A percentile compares a stretch with the other conserved stretches of the same genome.
These are phyloP conservation scores for Tricholoma sp. DNA, from an alignment of 768 basidiomycete genomes.

Conservation along the genomic window DNA sequence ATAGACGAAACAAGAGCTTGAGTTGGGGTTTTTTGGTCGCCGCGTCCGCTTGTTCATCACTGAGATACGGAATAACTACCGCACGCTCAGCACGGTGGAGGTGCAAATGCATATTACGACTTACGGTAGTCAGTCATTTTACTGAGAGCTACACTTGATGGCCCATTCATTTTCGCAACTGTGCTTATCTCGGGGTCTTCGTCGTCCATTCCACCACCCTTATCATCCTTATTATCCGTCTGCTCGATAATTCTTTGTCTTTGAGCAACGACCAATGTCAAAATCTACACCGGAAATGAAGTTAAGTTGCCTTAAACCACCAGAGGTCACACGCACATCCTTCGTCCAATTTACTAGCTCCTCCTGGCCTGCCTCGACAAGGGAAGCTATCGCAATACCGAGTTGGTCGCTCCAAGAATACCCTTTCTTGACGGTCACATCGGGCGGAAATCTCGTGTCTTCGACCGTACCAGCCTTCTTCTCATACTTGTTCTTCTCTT, in stretches of 20 bases:
- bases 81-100: not conserved
- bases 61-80: conserved; percentile 70
- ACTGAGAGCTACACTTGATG: conserved; percentile 63
- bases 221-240: conserved; percentile 33
- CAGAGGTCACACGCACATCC: conserved; percentile 48
- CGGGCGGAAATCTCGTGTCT: conserved; percentile 49
- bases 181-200: conserved; percentile 15
- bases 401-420: conserved; percentile 88
- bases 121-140: conserved; percentile 75
- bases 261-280: conserved; percentile 53
- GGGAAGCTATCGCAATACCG: conserved; percentile 73
- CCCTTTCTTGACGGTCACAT: conserved; percentile 81
- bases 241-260: conserved; percentile 59
- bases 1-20: conserved; percentile 80
- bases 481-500: conserved; percentile 30
- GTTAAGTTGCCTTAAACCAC: not conserved
- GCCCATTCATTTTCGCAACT: conserved; percentile 28
- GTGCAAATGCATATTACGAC: conserved; percentile 22
- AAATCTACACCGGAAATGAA: conserved; percentile 39
- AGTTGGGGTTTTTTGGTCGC: conserved; percentile 74
- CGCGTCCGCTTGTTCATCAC: conserved; percentile 70
- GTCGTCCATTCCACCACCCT: conserved; percentile 26
- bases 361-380: conserved; percentile 60
- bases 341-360: conserved; percentile 75
- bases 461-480: conserved; percentile 27